These are phyloP conservation scores for Hypoxylon subgilvum DNA, from an alignment of 495 filamentous ascomycete species.

Conservation along the genomic window DNA sequence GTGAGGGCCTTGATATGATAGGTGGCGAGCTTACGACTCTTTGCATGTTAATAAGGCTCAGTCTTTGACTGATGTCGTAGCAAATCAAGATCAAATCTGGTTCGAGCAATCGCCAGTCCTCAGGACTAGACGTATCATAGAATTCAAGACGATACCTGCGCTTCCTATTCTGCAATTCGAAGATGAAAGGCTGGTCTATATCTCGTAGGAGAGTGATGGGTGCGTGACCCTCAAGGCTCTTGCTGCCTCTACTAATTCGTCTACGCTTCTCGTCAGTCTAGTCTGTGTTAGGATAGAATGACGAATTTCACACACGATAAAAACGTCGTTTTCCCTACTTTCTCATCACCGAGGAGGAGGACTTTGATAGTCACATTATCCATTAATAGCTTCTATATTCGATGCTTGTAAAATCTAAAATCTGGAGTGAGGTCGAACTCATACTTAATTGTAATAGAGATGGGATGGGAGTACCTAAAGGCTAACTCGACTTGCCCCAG, in stretches of 20 bases:
- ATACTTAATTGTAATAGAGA: too few species aligned
- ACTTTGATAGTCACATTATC: conserved; percentile 64
- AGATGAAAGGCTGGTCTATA: conserved; percentile 81
- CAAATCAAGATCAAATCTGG: conserved; percentile 80
- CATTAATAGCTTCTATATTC: conserved; percentile 37
- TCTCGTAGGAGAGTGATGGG: conserved; percentile 69
- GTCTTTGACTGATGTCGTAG: conserved; percentile 76
- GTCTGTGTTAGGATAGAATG: neutral
- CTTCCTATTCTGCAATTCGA: conserved; percentile 67
- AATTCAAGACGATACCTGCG: conserved; percentile 75
- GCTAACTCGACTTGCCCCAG: too few species aligned
- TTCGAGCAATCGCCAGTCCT: conserved; percentile 72
- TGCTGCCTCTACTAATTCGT: conserved; percentile 54
- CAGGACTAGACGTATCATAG: conserved; percentile 78
- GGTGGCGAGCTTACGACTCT: conserved; percentile 55
- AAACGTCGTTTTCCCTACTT: conserved; percentile 86
- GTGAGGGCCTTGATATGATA: conserved; percentile 2
- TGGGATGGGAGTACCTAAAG: too few species aligned
- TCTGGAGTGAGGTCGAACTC: too few species aligned
- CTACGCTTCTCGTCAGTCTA: conserved; percentile 40
- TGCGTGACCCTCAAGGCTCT: conserved; percentile 42
- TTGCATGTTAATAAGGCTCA: conserved; percentile 67
- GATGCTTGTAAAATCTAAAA: neutral
- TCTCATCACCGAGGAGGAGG: conserved; percentile 78
- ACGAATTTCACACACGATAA: conserved; percentile 70